Evolutionary conservation across 768 basidiomycete genomes (phyloP).

Genomic region (Piloderma croceum): DNA sequence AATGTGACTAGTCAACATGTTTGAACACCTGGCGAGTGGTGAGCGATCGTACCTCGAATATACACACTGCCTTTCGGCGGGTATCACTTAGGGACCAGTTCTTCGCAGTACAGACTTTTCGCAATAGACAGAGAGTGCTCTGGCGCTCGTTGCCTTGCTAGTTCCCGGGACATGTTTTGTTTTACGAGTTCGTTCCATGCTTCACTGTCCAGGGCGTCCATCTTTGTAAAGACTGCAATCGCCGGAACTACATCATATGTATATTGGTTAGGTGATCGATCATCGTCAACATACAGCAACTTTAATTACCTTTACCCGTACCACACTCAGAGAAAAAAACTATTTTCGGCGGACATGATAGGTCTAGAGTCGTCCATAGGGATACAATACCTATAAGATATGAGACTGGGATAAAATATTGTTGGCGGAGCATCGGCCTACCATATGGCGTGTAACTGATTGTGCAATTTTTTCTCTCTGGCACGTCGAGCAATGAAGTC

Average conservation of each 20-base stretch:
- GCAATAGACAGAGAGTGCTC: no score
- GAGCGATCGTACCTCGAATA: not conserved
- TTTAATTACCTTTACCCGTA: not conserved
- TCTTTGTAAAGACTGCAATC: not conserved
- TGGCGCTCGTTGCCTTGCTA: no score
- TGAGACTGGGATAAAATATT: not conserved
- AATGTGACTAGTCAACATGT: no score
- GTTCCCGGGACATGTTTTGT: no score
- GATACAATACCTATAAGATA: not conserved
- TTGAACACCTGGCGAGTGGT: not conserved
- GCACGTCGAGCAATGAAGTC: slow-evolving; percentile 7
- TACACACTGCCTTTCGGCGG: not conserved
- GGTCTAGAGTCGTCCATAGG: not conserved
- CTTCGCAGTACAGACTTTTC: not conserved
- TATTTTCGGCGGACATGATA: not conserved
- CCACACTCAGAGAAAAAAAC: not conserved
- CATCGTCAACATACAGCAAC: not conserved
- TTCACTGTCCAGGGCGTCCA: not conserved
- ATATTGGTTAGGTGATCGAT: not conserved
- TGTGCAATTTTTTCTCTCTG: not conserved
- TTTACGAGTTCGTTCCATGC: not conserved
- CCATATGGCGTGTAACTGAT: not conserved
- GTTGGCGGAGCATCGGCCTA: no score
- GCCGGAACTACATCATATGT: not conserved
- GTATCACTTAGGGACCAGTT: not conserved